Evolutionary conservation across 129 eudicot genomes (phyloP).

Genomic region (Pittosporum tobira): DNA sequence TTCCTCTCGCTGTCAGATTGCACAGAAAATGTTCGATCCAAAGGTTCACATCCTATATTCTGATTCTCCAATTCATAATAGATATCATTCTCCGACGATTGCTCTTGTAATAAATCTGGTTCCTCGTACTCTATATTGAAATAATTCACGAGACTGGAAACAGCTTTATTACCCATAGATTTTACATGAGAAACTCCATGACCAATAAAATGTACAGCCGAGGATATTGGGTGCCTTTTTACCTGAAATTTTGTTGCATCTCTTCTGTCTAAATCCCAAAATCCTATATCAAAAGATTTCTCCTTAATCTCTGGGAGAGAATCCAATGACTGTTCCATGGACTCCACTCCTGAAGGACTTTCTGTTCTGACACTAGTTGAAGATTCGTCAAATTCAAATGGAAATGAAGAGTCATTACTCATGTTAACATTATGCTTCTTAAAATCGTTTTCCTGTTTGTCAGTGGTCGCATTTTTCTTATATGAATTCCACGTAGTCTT

Average conservation of each 20-base stretch:
- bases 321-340: slow-evolving; percentile 3
- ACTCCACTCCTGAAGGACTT: slow-evolving; percentile 6
- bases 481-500: slow-evolving; percentile 22
- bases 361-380: slow-evolving; percentile 18
- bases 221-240: slow-evolving; percentile 24
- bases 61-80: slow-evolving; percentile 24
- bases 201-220: slow-evolving; percentile 43
- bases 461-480: slow-evolving; percentile 17
- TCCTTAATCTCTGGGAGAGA: slow-evolving; percentile 34
- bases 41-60: slow-evolving; percentile 18
- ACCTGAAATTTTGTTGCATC: slow-evolving; percentile 10
- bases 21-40: slow-evolving; percentile 28
- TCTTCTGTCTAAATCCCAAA: slow-evolving; percentile 9
- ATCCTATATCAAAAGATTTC: neutral
- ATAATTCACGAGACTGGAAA: slow-evolving; percentile 37
- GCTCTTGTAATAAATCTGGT: slow-evolving; percentile 26
- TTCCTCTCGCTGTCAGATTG: slow-evolving; percentile 34
- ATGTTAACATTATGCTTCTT: slow-evolving; percentile 3
- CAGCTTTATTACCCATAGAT: slow-evolving; percentile 36
- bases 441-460: slow-evolving; percentile 23
- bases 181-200: slow-evolving; percentile 44
- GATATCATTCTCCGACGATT: slow-evolving; percentile 23
- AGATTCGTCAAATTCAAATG: slow-evolving; percentile 28
- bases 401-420: slow-evolving; percentile 29
- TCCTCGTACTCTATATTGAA: slow-evolving; percentile 41